phyloP scores from a whole-genome alignment of 2,329 filamentous ascomycete genomes.

The Aureobasidium sp. region DNA sequence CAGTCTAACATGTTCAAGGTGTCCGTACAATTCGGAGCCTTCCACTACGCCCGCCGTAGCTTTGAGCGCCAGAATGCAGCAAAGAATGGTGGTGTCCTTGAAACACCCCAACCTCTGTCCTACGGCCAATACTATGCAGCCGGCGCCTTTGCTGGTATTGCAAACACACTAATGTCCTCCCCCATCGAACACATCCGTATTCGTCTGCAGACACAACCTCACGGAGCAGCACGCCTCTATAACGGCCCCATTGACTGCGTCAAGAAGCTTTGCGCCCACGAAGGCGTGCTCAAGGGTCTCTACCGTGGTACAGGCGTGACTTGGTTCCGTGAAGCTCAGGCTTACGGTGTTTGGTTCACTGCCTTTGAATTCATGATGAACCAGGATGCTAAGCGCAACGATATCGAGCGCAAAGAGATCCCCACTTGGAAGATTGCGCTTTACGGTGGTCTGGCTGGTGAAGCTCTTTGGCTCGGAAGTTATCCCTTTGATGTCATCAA shows the following conservation, averaged over 20 bases:
- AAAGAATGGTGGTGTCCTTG: slow-evolving; percentile 25
- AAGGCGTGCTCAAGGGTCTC: slow-evolving; percentile 62
- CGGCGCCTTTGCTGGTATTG: slow-evolving; percentile 84
- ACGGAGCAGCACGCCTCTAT: slow-evolving; percentile 73
- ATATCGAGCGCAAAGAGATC: slow-evolving; percentile 65
- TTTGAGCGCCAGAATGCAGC: slow-evolving; percentile 67
- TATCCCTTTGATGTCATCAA: slow-evolving; percentile 98
- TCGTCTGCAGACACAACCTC: slow-evolving; percentile 89
- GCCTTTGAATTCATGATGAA: slow-evolving; percentile 97
- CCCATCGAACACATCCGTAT: slow-evolving; percentile 98
- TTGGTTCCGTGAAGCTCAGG: slow-evolving; percentile 78
- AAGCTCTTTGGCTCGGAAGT: slow-evolving; percentile 84
- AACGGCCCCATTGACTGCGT: slow-evolving; percentile 82
- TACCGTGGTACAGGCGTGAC: slow-evolving; percentile 88
- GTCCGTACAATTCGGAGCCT: slow-evolving; percentile 96
- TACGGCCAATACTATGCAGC: slow-evolving; percentile 85
- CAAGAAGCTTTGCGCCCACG: slow-evolving; percentile 63
- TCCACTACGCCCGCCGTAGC: slow-evolving; percentile 81
- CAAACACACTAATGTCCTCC: slow-evolving; percentile 79
- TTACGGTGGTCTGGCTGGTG: slow-evolving; percentile 88
- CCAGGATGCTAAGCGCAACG: slow-evolving; percentile 69
- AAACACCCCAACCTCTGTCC: slow-evolving; percentile 45
- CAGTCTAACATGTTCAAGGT: slow-evolving; percentile 30
- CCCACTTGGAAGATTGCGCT: slow-evolving; percentile 77
- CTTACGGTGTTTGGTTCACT: slow-evolving; percentile 93